Evolutionary conservation across 768 basidiomycete genomes (phyloP), one percentile per base, ranked within the genome.

Genomic region (Lanmaoa rubissima): DNA sequence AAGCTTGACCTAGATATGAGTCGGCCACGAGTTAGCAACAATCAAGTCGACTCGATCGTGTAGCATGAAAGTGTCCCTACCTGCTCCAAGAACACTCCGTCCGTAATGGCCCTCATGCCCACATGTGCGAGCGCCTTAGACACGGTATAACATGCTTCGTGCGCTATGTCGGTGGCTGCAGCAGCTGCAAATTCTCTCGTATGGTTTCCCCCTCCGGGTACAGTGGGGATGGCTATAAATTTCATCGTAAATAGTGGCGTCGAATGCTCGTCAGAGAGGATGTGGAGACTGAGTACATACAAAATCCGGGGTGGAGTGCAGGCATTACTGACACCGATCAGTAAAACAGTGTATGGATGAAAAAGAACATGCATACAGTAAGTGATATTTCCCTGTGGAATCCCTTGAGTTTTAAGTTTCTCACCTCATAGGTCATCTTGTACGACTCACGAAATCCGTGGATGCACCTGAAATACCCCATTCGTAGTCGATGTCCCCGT

Each of bases 201-300:
- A 62, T 93, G 92, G 64, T 92, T 92, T 9, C 90, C 90, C 12
- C 90, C 91, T 60, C 84, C 78, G 0, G 74, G 67, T 21, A 83
- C 75, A 0, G 87, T 90, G 4, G 91, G 92, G 41, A 93, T 93
- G 12, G 88, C 90, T 91, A 19, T 45, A 14, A 36, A 42, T 53
- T 51, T 2, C 40, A 40, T 17, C 28, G 11, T 34, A 24, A 9
- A 41, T 4, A 11, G 13, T 19, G 28, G 32, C n/a, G 19, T 34
- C 26, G 38, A 19, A 13, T 17, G 13, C 26, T 24, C 28, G 28
- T 59, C 56, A 55, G 32, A 35, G 16, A 39, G n/a, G n/a, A n/a
- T n/a, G n/a, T n/a, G 24, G 45, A 36, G 10, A 39, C 35, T 8
- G 10, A 19, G 35, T 21, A 65, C 73, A 28, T 53, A 74, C 69